Conservation (phyloP, 148 eudicot species). For the Spergularia bocconei region DNA sequence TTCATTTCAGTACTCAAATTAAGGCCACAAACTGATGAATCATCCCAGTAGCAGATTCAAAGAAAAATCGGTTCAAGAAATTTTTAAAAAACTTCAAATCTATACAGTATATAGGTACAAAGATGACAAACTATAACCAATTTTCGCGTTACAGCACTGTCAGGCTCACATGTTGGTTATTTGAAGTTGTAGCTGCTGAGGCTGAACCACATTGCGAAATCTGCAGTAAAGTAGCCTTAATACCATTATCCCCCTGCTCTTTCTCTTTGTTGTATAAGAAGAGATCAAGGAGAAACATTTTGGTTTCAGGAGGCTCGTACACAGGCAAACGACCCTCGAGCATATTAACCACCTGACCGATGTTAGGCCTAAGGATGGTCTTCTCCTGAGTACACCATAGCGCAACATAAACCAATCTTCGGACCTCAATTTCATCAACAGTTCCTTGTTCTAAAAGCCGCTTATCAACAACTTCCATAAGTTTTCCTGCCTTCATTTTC, state of each 20-base stretch:
- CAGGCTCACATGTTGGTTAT: not conserved
- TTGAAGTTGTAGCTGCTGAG: constrained; percentile 10
- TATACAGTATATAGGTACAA: not conserved
- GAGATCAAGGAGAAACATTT: constrained; percentile 21
- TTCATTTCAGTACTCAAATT: too few species aligned
- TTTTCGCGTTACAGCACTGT: constrained; percentile 8
- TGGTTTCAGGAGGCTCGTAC: constrained; percentile 23
- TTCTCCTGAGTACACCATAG: constrained; percentile 82
- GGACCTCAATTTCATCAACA: constrained; percentile 51
- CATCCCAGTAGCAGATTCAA: too few species aligned
- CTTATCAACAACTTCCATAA: constrained; percentile 60
- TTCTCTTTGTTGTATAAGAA: constrained; percentile 9
- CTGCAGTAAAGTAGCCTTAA: constrained; percentile 12
- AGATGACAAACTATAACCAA: not conserved
- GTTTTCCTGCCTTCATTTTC: constrained; percentile 43
- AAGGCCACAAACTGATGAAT: too few species aligned
- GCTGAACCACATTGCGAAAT: constrained; percentile 4
- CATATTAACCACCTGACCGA: constrained; percentile 58
- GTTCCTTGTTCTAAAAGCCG: constrained; percentile 31
- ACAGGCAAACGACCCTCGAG: constrained; percentile 46
- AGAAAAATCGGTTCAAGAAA: too few species aligned
- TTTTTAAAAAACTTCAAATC: too few species aligned
- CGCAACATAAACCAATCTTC: constrained; percentile 46
- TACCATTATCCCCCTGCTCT: constrained; percentile 1
- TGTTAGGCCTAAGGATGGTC: constrained; percentile 57